Conservation (phyloP, 2,329 filamentous ascomycete species). For the Clarireedia hainanense region DNA sequence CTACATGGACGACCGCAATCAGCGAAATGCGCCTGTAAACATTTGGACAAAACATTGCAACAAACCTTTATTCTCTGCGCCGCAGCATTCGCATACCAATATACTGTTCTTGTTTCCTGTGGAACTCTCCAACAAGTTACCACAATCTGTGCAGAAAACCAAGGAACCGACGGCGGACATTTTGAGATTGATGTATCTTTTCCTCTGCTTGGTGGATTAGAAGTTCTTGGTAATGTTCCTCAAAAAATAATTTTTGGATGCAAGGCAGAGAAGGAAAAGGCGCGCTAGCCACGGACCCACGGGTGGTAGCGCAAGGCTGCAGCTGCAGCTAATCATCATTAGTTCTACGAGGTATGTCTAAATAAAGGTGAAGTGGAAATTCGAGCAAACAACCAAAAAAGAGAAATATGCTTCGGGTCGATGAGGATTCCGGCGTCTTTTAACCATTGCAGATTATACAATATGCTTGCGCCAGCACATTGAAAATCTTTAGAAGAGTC, state of each 20-base stretch:
- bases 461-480: background rate
- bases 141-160: constrained; percentile 88
- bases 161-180: constrained; percentile 90
- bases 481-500: background rate
- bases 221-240: background rate
- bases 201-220: background rate
- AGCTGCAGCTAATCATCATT: background rate
- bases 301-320: constrained; percentile 15
- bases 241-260: constrained; percentile 1
- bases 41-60: background rate
- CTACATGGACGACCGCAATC: constrained; percentile 28
- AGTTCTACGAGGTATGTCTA: background rate
- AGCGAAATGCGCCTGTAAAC: background rate
- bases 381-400: no score
- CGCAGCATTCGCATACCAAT: constrained; percentile 79
- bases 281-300: background rate
- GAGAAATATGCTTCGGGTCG: no score
- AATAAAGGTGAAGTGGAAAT: background rate
- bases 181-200: constrained; percentile 16
- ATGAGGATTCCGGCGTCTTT: no score
- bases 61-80: constrained; percentile 73
- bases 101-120: constrained; percentile 69
- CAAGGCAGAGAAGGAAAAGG: constrained; percentile 1
- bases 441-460: background rate
- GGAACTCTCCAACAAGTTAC: constrained; percentile 77